Evolutionary conservation across 192 early-diverging fungal species (phyloP), one percentile per base, ranked within the genome.

Genomic region (Geosiphon pyriformis): DNA sequence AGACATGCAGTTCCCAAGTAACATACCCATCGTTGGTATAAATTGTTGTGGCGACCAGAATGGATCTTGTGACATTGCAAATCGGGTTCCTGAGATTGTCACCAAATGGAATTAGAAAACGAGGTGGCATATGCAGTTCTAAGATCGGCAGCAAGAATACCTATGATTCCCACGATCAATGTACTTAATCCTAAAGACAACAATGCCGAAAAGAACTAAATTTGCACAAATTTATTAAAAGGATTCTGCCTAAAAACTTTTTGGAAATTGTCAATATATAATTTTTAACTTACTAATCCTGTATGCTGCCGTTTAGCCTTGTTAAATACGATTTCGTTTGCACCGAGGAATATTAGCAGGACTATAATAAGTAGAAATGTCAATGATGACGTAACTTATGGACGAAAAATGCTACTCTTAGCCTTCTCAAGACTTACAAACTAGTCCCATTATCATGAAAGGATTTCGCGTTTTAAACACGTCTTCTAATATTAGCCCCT

Each of bases 1-100:
- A 11, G 83, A 84, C 83, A 92, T 88, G 46, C 81, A 76, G 68
- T 91, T 93, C 31, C 91, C 92, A 17, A 93, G 82, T 31, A 95
- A 72, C 93, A 95, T 95, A 29, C 91, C 93, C 6, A 95, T 75
- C 0, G 88, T 91, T n/a, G 93, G 91, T 50, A 95, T 90, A 61
- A 92, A 95, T 70, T 88, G 83, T 22, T 76, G 76, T 4, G 93
- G 87, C 17, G 80, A 74, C 67, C 82, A 89, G 56, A 89, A 85
- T 2, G 90, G 90, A 23, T 71, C 66, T 66, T 86, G 83, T 23
- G 84, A 80, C 64, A 95, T 80, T 27, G 90, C 87, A 61, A 82
- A 85, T 7, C 74, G 74, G 1, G 85, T 85, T 10, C 88, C 81
- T 82, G 42, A 37, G 4, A 3, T 22, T 20, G 18, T 56, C 27